Percentiles rank a stretch among this genome's conserved stretches.
These are phyloP conservation scores for Yamadazyma sp. DNA, from an alignment of 805 yeast species.

Conservation along the genomic window DNA sequence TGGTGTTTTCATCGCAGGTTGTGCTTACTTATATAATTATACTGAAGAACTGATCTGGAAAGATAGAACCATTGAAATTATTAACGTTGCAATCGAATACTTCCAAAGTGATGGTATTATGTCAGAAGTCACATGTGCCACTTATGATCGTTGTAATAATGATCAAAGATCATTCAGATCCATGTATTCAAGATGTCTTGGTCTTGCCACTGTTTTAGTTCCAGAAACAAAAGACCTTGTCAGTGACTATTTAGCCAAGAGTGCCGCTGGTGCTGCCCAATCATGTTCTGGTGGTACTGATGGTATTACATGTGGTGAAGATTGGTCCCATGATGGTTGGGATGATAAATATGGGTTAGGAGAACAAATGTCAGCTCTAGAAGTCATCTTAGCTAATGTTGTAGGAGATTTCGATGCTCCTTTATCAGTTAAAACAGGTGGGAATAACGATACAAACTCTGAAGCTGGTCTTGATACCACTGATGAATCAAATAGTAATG, in stretches of 20 bases:
- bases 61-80: conserved; percentile 32
- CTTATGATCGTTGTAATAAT: conserved; percentile 52
- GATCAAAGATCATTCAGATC: conserved; percentile 78
- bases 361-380: conserved; percentile 79
- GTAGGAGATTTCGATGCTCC: conserved; percentile 27
- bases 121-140: conserved; percentile 62
- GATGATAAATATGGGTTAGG: conserved; percentile 76
- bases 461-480: conserved; percentile 36
- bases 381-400: conserved; percentile 46
- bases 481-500: conserved; percentile 37
- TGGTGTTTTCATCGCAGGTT: conserved; percentile 64
- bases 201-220: conserved; percentile 52
- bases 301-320: conserved; percentile 79
- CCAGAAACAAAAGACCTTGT: conserved; percentile 48
- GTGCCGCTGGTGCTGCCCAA: conserved; percentile 71
- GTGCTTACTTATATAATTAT: conserved; percentile 64
- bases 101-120: conserved; percentile 44
- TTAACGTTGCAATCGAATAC: conserved; percentile 40
- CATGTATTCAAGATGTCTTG: conserved; percentile 63
- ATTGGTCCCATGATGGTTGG: conserved; percentile 63
- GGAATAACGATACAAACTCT: conserved; percentile 29
- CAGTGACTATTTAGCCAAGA: conserved; percentile 35
- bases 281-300: conserved; percentile 85
- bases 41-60: conserved; percentile 50
- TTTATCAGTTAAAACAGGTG: conserved; percentile 33